Evolutionary conservation across 495 filamentous ascomycete species (phyloP).

Genomic region (Geoglossum glabrum): DNA sequence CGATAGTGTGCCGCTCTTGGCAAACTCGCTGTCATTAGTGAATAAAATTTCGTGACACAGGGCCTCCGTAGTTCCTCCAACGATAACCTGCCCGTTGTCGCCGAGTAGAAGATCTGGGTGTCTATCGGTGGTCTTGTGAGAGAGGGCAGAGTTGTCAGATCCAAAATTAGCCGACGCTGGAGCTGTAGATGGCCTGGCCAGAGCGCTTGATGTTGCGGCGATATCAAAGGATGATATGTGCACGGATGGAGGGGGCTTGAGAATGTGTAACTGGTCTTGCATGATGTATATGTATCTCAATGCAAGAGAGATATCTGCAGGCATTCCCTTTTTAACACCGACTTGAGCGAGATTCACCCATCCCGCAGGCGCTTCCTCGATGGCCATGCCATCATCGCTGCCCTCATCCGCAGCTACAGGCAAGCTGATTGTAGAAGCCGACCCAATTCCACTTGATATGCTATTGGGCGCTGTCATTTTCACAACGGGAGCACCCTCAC

Average conservation of each 20-base stretch:
- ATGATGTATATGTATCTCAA: not conserved
- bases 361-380: not conserved
- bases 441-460: not conserved
- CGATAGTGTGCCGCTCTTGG: conserved; percentile 13
- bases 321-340: not conserved
- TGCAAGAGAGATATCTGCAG: not conserved
- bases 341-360: not conserved
- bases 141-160: conserved; percentile 10
- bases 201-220: not conserved
- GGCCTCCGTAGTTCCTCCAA: conserved; percentile 16
- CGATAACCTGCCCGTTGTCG: conserved; percentile 10
- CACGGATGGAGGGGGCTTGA: not conserved
- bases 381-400: not conserved
- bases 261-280: not conserved
- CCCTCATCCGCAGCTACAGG: not conserved
- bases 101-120: conserved; percentile 15
- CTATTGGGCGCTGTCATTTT: not conserved
- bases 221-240: conserved; percentile 1
- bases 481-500: not conserved
- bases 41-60: conserved; percentile 19
- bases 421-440: not conserved
- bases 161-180: not conserved
- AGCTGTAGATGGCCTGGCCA: conserved; percentile 1
- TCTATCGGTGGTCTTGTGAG: conserved; percentile 13
- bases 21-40: conserved; percentile 12